These are phyloP conservation scores for Sphaceloma murrayae DNA, from an alignment of 2,329 filamentous ascomycete genomes.

Conservation along the genomic window DNA sequence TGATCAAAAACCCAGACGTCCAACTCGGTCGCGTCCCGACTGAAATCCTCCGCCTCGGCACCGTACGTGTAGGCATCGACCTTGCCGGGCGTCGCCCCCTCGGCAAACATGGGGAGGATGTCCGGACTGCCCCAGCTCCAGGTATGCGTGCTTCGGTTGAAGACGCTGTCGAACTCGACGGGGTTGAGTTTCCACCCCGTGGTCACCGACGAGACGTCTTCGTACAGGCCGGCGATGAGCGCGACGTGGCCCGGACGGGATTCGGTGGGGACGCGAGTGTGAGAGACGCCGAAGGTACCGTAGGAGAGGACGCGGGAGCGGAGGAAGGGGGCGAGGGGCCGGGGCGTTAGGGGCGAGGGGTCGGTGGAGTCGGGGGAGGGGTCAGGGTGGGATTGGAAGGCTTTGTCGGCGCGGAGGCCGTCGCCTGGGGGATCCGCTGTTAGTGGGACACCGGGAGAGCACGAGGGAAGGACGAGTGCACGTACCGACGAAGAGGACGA, in stretches of 20 bases:
- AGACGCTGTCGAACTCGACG: conserved; percentile 96
- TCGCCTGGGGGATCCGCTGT: conserved; percentile 63
- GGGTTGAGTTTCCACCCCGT: conserved; percentile 98
- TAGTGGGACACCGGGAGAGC: too few relatives aligned
- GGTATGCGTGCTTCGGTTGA: conserved; percentile 91
- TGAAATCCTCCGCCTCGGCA: conserved; percentile 83
- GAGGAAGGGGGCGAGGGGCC: conserved; percentile 81
- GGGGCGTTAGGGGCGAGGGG: conserved; percentile 56
- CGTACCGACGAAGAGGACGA: conserved; percentile 84
- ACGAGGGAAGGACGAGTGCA: too few relatives aligned
- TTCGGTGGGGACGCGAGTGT: conserved; percentile 93
- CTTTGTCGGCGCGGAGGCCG: conserved; percentile 92
- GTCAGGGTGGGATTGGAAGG: conserved; percentile 86
- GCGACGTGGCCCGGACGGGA: conserved; percentile 94
- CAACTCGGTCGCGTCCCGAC: conserved; percentile 65
- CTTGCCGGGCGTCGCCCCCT: conserved; percentile 77
- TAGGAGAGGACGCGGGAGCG: conserved; percentile 79
- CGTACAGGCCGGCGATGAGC: conserved; percentile 90
- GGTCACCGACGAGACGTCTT: conserved; percentile 93
- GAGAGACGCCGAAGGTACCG: conserved; percentile 93
- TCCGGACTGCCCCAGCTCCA: conserved; percentile 99
- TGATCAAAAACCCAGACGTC: conserved; percentile 95
- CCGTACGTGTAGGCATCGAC: conserved; percentile 82
- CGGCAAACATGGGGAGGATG: conserved; percentile 93
- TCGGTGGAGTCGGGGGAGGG: conserved; percentile 56